A percentile compares a stretch with the other conserved stretches of the same genome.
phyloP scores from a whole-genome alignment of 805 yeast genomes.

The Wickerhamomyces strasburgensis region DNA sequence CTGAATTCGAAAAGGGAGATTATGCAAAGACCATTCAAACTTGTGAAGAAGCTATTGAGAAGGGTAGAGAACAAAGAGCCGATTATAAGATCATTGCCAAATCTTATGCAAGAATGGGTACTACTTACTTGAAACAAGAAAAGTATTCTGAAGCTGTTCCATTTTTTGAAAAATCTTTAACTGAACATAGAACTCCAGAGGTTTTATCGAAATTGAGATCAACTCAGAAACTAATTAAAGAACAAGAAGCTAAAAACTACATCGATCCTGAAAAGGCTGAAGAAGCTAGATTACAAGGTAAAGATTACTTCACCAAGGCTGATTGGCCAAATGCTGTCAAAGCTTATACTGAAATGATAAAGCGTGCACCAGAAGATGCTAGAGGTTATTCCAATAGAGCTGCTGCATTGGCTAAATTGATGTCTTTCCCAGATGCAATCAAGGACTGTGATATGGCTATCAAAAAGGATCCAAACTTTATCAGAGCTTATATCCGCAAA shows the following conservation, averaged over 20 bases:
- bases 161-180: conserved; percentile 81
- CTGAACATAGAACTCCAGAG: conserved; percentile 97
- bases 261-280: conserved; percentile 91
- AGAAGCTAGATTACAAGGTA: conserved; percentile 90
- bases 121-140: conserved; percentile 67
- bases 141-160: conserved; percentile 71
- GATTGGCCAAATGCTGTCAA: conserved; percentile 97
- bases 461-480: conserved; percentile 77
- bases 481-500: conserved; percentile 95
- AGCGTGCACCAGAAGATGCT: conserved; percentile 95
- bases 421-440: conserved; percentile 97
- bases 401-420: conserved; percentile 87
- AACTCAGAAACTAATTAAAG: conserved; percentile 81
- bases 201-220: conserved; percentile 81
- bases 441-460: conserved; percentile 90
- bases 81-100: conserved; percentile 91
- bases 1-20: conserved; percentile 94
- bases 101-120: conserved; percentile 89
- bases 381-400: conserved; percentile 98
- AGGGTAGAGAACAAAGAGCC: conserved; percentile 85
- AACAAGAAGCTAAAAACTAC: conserved; percentile 70
- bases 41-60: conserved; percentile 76
- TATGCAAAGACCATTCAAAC: conserved; percentile 80
- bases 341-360: conserved; percentile 91
- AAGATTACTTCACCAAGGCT: conserved; percentile 78